Percentiles rank a stretch among this genome's conserved stretches.
phyloP scores from a whole-genome alignment of 2,329 filamentous ascomycete species.

The Botrytis hyacinthi region DNA sequence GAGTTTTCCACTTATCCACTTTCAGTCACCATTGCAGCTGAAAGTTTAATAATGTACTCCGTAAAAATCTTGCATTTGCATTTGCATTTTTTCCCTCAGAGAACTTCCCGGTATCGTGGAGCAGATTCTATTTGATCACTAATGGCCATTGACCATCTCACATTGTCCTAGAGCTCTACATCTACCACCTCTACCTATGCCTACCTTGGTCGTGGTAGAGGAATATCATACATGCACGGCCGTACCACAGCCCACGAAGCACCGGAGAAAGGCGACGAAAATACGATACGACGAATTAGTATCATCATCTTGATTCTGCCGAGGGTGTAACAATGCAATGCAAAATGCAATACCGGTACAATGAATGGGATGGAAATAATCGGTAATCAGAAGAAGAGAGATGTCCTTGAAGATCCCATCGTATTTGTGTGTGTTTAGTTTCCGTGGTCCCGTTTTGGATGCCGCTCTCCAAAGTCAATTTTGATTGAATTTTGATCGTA shows the following conservation, averaged over 20 bases:
- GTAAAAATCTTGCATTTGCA: slow-evolving; percentile 15
- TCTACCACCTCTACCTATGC: background rate
- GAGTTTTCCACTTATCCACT: slow-evolving; percentile 16
- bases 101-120: slow-evolving; percentile 19
- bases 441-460: background rate
- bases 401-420: background rate
- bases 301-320: background rate
- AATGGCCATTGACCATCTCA: background rate
- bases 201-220: background rate
- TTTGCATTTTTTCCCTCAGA: background rate
- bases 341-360: background rate
- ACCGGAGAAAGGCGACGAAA: slow-evolving; percentile 1
- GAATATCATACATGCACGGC: slow-evolving; percentile 17
- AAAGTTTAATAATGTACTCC: slow-evolving; percentile 9
- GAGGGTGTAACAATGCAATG: background rate
- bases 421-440: background rate
- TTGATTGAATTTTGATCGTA: background rate
- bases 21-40: slow-evolving; percentile 20
- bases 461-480: background rate
- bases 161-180: background rate
- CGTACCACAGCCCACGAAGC: slow-evolving; percentile 20
- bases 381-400: background rate
- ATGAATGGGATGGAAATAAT: background rate
- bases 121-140: slow-evolving; percentile 19
- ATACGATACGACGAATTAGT: slow-evolving; percentile 2